A percentile compares a stretch with the other conserved stretches of the same genome.
phyloP scores from a whole-genome alignment of 768 basidiomycete species.

The Boletus fagicola region DNA sequence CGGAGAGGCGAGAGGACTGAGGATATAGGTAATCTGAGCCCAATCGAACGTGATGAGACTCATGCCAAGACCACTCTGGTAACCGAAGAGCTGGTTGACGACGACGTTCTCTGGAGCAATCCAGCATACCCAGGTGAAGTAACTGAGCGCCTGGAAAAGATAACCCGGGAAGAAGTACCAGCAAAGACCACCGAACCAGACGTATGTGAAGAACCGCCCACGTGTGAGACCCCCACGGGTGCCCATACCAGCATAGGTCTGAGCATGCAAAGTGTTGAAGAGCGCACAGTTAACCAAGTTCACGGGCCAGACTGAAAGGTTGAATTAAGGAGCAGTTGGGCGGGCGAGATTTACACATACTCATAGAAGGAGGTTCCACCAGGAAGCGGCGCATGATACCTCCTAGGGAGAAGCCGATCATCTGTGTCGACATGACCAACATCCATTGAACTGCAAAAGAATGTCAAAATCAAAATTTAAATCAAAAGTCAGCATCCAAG shows the following conservation, averaged over 20 bases:
- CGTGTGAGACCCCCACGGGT: slow-evolving; percentile 47
- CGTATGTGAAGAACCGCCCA: slow-evolving; percentile 50
- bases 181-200: slow-evolving; percentile 38
- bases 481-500: neutral
- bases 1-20: slow-evolving; percentile 35
- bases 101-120: slow-evolving; percentile 67
- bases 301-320: slow-evolving; percentile 64
- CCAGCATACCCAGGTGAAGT: slow-evolving; percentile 63
- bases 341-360: slow-evolving; percentile 31
- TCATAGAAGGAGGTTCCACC: slow-evolving; percentile 65
- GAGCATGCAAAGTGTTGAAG: slow-evolving; percentile 74
- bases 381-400: slow-evolving; percentile 62
- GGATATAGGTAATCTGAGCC: slow-evolving; percentile 66
- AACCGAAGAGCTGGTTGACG: slow-evolving; percentile 78
- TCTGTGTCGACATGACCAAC: slow-evolving; percentile 69
- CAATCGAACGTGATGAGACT: slow-evolving; percentile 80
- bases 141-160: slow-evolving; percentile 63
- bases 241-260: slow-evolving; percentile 45
- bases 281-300: slow-evolving; percentile 69
- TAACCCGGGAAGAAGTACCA: slow-evolving; percentile 74
- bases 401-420: slow-evolving; percentile 63
- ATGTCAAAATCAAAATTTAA: neutral
- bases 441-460: slow-evolving; percentile 50
- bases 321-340: slow-evolving; percentile 8
- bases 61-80: slow-evolving; percentile 57